These are phyloP conservation scores for Monosporascus cannonballus DNA, from an alignment of 2,329 filamentous ascomycete species.

Conservation along the genomic window DNA sequence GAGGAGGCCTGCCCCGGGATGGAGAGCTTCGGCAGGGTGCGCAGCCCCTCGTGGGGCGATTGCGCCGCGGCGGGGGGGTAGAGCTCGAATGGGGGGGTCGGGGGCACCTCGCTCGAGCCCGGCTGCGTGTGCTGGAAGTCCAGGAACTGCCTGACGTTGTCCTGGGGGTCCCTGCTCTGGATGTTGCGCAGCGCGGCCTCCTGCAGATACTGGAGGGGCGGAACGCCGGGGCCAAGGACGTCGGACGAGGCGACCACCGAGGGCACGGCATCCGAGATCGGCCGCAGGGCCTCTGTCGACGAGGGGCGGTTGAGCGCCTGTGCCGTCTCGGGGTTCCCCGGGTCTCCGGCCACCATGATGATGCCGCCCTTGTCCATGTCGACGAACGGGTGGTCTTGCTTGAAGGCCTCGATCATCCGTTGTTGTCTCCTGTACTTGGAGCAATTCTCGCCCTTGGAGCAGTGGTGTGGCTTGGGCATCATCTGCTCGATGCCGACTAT, in stretches of 20 bases:
- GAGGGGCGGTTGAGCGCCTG: conserved; percentile 47
- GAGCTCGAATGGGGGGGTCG: conserved; percentile 64
- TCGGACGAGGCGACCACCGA: conserved; percentile 91
- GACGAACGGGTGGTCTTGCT: conserved; percentile 66
- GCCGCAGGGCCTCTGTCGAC: conserved; percentile 51
- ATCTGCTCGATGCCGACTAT: conserved; percentile 90
- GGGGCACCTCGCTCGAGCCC: conserved; percentile 51
- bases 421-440: conserved; percentile 78
- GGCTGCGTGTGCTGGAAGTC: conserved; percentile 63
- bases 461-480: conserved; percentile 76
- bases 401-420: conserved; percentile 66
- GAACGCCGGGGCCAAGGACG: conserved; percentile 64
- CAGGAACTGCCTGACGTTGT: conserved; percentile 89
- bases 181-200: conserved; percentile 66
- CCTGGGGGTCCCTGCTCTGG: conserved; percentile 73
- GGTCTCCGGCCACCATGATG: conserved; percentile 72
- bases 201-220: conserved; percentile 64
- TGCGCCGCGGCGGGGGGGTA: conserved; percentile 36
- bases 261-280: conserved; percentile 68
- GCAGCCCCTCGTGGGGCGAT: conserved; percentile 48
- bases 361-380: conserved; percentile 56
- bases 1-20: conserved; percentile 40
- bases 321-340: conserved; percentile 67
- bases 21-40: conserved; percentile 54
- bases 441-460: conserved; percentile 81